Conservation (phyloP, 768 basidiomycete species). For the Xerocomus potaroensis region DNA sequence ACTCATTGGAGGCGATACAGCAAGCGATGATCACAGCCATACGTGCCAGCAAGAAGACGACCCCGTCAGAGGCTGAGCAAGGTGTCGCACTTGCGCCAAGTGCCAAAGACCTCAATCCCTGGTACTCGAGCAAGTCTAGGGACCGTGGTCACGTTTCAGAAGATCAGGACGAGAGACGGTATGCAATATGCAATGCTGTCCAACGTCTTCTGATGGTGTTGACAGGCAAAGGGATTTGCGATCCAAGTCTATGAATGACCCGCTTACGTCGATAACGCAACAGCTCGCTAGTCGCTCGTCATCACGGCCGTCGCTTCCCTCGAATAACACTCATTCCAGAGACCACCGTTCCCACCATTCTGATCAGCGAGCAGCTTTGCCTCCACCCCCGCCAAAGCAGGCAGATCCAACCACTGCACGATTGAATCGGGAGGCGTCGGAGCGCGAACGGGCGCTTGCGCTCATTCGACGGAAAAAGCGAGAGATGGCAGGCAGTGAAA, state of each 20-base stretch:
- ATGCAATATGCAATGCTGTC: not conserved
- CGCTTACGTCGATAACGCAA: constrained; percentile 68
- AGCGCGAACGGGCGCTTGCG: constrained; percentile 70
- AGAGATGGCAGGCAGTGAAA: constrained; percentile 60
- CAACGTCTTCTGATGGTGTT: not conserved
- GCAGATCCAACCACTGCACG: constrained; percentile 51
- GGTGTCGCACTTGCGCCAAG: constrained; percentile 73
- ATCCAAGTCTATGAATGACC: constrained; percentile 63
- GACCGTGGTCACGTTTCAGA: constrained; percentile 29
- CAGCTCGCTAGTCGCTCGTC: constrained; percentile 47
- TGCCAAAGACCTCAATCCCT: constrained; percentile 74
- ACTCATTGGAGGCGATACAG: constrained; percentile 24
- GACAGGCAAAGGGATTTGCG: constrained; percentile 58
- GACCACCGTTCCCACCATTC: constrained; percentile 14
- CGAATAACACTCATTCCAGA: constrained; percentile 13
- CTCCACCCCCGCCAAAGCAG: constrained; percentile 20
- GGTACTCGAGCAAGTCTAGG: constrained; percentile 50
- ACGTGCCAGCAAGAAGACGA: constrained; percentile 46
- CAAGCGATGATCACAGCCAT: constrained; percentile 44
- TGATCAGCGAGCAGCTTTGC: constrained; percentile 2
- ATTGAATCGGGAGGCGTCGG: constrained; percentile 66
- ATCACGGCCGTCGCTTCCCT: constrained; percentile 8
- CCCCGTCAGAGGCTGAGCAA: constrained; percentile 55
- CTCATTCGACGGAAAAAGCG: constrained; percentile 64
- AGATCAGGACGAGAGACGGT: constrained; percentile 36